phyloP scores from a whole-genome alignment of 306 rosid species.

The Lablab purpureus region DNA sequence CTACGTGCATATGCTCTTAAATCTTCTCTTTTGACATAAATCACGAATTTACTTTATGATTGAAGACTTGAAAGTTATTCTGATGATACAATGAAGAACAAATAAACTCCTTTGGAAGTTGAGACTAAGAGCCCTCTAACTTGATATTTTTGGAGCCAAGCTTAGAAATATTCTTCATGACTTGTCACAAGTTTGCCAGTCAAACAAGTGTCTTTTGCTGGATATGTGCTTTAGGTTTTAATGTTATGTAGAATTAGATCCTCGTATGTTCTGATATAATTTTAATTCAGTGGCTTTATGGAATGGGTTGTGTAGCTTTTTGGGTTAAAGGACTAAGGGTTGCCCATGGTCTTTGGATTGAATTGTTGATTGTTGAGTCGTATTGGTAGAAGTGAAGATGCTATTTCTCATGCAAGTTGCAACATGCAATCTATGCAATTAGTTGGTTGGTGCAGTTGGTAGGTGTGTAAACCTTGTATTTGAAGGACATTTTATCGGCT shows the following conservation, averaged over 20 bases:
- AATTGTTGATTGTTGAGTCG: neutral
- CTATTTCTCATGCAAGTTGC: neutral
- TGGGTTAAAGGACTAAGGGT: neutral
- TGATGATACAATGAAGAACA: constrained; percentile 4
- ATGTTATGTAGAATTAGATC: neutral
- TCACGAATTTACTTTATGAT: constrained; percentile 26
- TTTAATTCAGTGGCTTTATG: neutral
- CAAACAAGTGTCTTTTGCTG: neutral
- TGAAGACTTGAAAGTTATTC: constrained; percentile 28
- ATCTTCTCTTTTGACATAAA: constrained; percentile 30
- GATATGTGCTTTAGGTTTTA: neutral
- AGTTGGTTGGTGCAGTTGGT: neutral
- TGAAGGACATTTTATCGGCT: constrained; percentile 1
- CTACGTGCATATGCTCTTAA: constrained; percentile 7
- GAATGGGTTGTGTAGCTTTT: neutral
- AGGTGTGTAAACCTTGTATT: neutral
- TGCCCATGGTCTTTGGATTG: neutral
- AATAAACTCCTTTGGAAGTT: neutral
- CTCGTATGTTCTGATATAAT: neutral
- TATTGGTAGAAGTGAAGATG: neutral
- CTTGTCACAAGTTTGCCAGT: neutral
- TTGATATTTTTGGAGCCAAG: neutral
- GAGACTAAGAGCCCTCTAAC: neutral
- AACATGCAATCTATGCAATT: neutral
- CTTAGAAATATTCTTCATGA: neutral